Base-by-base conservation (phyloP, 2,329 filamentous ascomycete genomes). In the Aschersonia sp. region DNA sequence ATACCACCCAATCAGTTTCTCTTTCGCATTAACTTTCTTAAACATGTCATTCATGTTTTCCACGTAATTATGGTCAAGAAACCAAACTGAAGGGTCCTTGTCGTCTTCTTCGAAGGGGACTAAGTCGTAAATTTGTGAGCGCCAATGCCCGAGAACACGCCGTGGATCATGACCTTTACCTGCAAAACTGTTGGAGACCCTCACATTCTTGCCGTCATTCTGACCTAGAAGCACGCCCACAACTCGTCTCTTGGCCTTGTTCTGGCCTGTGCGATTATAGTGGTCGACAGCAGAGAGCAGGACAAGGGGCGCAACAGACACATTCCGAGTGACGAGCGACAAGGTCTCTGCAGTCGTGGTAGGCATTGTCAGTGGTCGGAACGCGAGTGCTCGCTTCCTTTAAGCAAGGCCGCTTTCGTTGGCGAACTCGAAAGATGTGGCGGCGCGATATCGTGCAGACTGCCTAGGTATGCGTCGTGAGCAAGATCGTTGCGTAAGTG, bases 31-130 rank as follows among this genome's bases (percentile, higher is more conserved):
- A 75, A 98, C 89, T 72, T 97, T 97, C 76, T 98, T 98, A 78
- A 98, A 98, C 92, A 98, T 98, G 68, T 97, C 92, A 71, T 92
- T 94, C 92, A 98, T 98, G 58, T 84, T 87, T 69, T 98, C 92
- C 66, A 98, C 86, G 62, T 95, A 98, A 77, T 97, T 97, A 76
- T 98, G 92, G 66, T 98, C 92, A 54, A 98, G 71, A 65, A 97
- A 98, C 92, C 92, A 98, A 63, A 98, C 92, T 37, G 90, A 94
- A 4, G 90, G 90, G 64, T 98, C 89, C 70, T 94, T 95, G 60
- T 95, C 92, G 65, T 98, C 92, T 71, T 98, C 92, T 68, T 98
- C 92, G 62, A 98, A 98, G 1, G 92, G 92, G 43, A 97, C 92
- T 95, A 59, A 52, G 53, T 40, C 46, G 37, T 51, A 46, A 30